Percentiles rank a stretch among this genome's conserved stretches.
Conservation (phyloP, 495 filamentous ascomycete genomes). For the Aspergillus sparsus region DNA sequence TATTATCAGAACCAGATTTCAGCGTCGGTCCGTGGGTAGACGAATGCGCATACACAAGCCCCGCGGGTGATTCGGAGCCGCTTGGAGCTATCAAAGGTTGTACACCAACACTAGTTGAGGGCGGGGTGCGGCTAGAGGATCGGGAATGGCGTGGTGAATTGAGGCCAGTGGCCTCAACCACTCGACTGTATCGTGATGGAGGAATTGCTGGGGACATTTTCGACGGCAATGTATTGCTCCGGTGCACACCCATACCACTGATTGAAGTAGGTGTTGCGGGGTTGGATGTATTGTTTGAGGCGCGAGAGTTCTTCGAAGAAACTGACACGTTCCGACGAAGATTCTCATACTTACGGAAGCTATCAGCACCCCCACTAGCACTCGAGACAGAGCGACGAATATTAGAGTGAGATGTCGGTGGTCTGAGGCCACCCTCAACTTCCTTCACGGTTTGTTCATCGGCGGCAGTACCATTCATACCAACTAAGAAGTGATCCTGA, state of each 20-base stretch:
- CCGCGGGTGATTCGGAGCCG: constrained; percentile 18
- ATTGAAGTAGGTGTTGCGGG: constrained; percentile 67
- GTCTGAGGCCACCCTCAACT: constrained; percentile 68
- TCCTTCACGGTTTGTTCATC: constrained; percentile 87
- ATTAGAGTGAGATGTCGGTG: constrained; percentile 53
- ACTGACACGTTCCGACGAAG: constrained; percentile 85
- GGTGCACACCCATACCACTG: constrained; percentile 65
- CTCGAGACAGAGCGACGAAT: constrained; percentile 78
- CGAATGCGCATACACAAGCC: constrained; percentile 34
- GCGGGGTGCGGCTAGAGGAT: constrained; percentile 39
- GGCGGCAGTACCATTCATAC: constrained; percentile 88
- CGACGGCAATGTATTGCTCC: constrained; percentile 95
- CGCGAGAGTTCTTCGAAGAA: constrained; percentile 66
- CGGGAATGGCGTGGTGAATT: constrained; percentile 38
- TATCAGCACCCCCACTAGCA: constrained; percentile 84
- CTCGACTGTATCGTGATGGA: constrained; percentile 55
- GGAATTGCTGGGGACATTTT: constrained; percentile 78
- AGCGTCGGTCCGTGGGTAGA: constrained; percentile 41
- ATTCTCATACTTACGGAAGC: constrained; percentile 69
- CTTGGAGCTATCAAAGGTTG: constrained; percentile 14
- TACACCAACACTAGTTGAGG: constrained; percentile 31
- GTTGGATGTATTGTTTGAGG: constrained; percentile 68
- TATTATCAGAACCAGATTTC: constrained; percentile 12
- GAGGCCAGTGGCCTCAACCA: constrained; percentile 33
- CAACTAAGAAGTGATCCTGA: constrained; percentile 86